Evolutionary conservation across 768 basidiomycete genomes (phyloP), one percentile per base, ranked within the genome.

Genomic region (Trametes cubensis): DNA sequence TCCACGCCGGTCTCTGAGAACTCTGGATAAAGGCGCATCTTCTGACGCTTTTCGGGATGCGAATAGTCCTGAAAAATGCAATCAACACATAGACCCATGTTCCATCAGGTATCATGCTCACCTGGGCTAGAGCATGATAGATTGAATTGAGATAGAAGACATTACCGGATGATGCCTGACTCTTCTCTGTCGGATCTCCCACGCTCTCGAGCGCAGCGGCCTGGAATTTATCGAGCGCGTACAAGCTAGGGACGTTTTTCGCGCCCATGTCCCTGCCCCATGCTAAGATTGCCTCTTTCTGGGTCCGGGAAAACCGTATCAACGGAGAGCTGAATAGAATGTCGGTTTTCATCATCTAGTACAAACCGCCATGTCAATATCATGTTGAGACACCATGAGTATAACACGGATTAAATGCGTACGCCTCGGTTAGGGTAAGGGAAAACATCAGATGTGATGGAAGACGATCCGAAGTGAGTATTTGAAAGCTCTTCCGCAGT

Each of bases 281-380:
- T 0, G 39, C 41, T 2, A 76, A 55, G 7, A 77, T 54, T 0
- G 72, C 71, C 17, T 40, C 60, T 57, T 77, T 66, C 49, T 77
- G 75, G 6, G 60, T 55, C 7, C 64, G 54, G 2, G 72, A 78
- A 55, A 78, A 77, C 18, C 66, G 62, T 0, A 76, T 62, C 15
- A 57, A 54, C 0, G 74, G 68, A 1, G 74, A 76, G 41, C 68
- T 73, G 53, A 77, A 77, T 6, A 77, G 61, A 11, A 76, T 51
- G 34, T 72, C 66, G 0, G 69, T 75, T 6, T 68, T 53, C 49
- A 75, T 73, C 40, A 71, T 63, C 72, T 75, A 50, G 15, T 6
- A 21, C 13, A 15, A 25, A 4, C 6, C 2, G 5, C 3, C 10
- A 8, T n/a, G 39, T 21, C 4, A 3, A 49, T 17, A 23, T 6